Evolutionary conservation across 1,284 basidiomycete genomes (phyloP).

Genomic region (Fereydounia khargensis): DNA sequence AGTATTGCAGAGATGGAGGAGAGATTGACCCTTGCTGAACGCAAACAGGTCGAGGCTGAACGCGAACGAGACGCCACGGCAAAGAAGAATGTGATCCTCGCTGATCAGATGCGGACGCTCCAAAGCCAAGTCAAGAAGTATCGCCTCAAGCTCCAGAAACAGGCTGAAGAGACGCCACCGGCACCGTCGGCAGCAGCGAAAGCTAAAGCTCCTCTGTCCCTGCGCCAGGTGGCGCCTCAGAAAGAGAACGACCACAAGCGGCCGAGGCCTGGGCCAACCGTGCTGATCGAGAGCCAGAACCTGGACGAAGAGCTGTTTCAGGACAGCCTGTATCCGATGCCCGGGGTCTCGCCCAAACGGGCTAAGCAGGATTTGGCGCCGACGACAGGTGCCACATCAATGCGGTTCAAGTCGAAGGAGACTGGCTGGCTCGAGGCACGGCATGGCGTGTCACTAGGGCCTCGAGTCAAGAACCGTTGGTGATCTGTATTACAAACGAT

Average conservation of each 20-base stretch:
- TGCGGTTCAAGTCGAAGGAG: no score
- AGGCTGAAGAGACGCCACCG: constrained; percentile 1
- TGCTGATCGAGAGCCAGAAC: constrained; percentile 16
- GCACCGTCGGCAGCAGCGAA: not conserved
- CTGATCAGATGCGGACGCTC: constrained; percentile 2
- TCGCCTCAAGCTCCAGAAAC: not conserved
- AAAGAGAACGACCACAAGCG: not conserved
- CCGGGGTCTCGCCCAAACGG: no score
- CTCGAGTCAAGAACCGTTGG: no score
- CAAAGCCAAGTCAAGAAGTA: constrained; percentile 1
- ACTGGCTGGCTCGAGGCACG: no score
- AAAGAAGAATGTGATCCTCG: constrained; percentile 1
- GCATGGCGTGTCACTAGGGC: no score
- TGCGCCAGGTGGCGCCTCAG: constrained; percentile 2
- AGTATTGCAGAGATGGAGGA: not conserved
- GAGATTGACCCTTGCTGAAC: not conserved
- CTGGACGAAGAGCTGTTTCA: constrained; percentile 25
- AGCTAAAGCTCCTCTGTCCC: not conserved
- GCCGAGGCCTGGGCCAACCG: constrained; percentile 1
- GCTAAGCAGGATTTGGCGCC: no score
- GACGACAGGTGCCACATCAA: no score
- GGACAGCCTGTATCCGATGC: constrained; percentile 29
- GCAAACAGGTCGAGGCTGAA: not conserved
- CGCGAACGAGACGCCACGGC: not conserved
- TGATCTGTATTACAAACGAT: no score